A percentile compares a stretch with the other conserved stretches of the same genome.
Evolutionary conservation across 2,329 filamentous ascomycete genomes (phyloP).

Genomic region (Stemphylium beticola): DNA sequence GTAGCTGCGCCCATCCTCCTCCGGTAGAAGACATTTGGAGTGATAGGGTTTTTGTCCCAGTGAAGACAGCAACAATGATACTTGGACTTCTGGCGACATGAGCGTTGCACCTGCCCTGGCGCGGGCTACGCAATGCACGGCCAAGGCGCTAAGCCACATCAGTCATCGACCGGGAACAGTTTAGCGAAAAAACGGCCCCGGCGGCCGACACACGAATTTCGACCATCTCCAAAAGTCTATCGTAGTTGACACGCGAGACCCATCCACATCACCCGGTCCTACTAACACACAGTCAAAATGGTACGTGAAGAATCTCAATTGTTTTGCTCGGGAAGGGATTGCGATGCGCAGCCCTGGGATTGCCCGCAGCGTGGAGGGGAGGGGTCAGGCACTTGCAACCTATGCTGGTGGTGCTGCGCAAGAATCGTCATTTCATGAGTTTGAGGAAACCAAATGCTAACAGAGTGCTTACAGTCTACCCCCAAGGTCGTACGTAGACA

Average conservation of each 20-base stretch:
- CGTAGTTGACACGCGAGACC: slow-evolving; percentile 48
- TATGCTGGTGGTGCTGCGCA: slow-evolving; percentile 26
- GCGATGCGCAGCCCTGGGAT: slow-evolving; percentile 18
- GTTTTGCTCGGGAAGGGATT: slow-evolving; percentile 11
- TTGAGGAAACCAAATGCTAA: slow-evolving; percentile 33
- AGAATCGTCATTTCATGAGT: slow-evolving; percentile 21
- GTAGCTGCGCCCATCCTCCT: slow-evolving; percentile 84
- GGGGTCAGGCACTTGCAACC: slow-evolving; percentile 23
- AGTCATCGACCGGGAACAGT: slow-evolving; percentile 9
- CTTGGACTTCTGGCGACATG: slow-evolving; percentile 31
- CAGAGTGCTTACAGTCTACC: slow-evolving; percentile 58
- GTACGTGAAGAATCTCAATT: slow-evolving; percentile 39
- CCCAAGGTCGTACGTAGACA: slow-evolving; percentile 64
- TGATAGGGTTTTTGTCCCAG: background rate
- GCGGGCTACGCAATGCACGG: slow-evolving; percentile 26
- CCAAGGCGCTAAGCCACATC: slow-evolving; percentile 29
- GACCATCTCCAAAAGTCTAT: slow-evolving; percentile 32
- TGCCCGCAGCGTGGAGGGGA: slow-evolving; percentile 16
- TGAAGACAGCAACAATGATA: slow-evolving; percentile 15
- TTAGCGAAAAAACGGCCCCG: slow-evolving; percentile 24
- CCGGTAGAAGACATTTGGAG: slow-evolving; percentile 49
- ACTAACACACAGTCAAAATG: slow-evolving; percentile 49
- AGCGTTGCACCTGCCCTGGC: slow-evolving; percentile 23
- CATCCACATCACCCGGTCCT: slow-evolving; percentile 43
- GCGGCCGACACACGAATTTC: slow-evolving; percentile 27